phyloP scores from a whole-genome alignment of 2,329 filamentous ascomycete species.

The Aschersonia sp. region DNA sequence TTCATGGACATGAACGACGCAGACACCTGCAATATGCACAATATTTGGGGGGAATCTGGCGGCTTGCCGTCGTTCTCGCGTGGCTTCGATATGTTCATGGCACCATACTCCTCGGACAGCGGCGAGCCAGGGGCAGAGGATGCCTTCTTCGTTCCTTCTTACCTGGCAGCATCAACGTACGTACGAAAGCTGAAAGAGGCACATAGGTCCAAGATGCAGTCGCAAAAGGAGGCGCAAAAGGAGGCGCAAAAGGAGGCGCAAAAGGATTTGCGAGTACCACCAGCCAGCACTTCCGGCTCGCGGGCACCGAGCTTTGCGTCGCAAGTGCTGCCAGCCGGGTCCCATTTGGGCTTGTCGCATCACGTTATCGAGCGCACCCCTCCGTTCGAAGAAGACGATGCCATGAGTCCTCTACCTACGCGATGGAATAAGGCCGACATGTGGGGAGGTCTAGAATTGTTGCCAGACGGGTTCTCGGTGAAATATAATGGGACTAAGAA shows the following conservation, averaged over 20 bases:
- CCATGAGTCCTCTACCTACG: slow-evolving; percentile 56
- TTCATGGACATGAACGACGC: slow-evolving; percentile 18
- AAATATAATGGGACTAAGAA: slow-evolving; percentile 36
- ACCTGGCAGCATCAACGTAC: slow-evolving; percentile 66
- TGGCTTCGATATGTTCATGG: slow-evolving; percentile 36
- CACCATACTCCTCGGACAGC: slow-evolving; percentile 13
- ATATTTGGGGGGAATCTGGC: slow-evolving; percentile 10
- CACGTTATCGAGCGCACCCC: slow-evolving; percentile 71
- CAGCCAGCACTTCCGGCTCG: slow-evolving; percentile 27
- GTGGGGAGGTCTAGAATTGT: slow-evolving; percentile 56
- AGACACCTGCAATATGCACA: slow-evolving; percentile 13
- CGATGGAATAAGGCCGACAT: slow-evolving; percentile 75
- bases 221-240: slow-evolving; percentile 28
- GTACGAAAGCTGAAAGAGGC: slow-evolving; percentile 60
- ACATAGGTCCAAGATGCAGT: slow-evolving; percentile 44
- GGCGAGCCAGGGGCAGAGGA: slow-evolving; percentile 13
- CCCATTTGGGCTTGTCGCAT: slow-evolving; percentile 66
- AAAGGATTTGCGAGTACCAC: too few species aligned
- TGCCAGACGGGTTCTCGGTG: slow-evolving; percentile 60
- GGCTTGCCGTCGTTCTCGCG: slow-evolving; percentile 33
- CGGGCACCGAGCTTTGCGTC: slow-evolving; percentile 35
- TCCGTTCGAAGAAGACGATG: slow-evolving; percentile 40
- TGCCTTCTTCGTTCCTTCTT: slow-evolving; percentile 70
- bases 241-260: not conserved
- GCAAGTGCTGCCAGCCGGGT: slow-evolving; percentile 24